These are phyloP conservation scores for Plenodomus biglobosus DNA, from an alignment of 2,329 filamentous ascomycete genomes.

Conservation along the genomic window DNA sequence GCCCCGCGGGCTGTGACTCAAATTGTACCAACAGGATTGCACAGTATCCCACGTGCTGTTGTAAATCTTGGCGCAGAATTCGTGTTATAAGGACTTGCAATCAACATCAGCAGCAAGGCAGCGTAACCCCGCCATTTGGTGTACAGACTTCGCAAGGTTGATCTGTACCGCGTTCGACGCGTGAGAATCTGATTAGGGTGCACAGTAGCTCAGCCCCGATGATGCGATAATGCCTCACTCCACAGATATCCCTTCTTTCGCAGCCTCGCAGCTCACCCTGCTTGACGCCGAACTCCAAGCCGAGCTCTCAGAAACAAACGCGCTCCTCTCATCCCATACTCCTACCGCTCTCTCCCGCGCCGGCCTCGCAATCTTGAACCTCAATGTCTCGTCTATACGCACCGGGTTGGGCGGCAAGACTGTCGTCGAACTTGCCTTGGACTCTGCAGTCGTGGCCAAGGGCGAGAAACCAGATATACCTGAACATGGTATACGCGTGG, in stretches of 20 bases:
- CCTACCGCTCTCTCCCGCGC: constrained; percentile 71
- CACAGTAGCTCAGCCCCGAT: background rate
- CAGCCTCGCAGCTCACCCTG: constrained; percentile 68
- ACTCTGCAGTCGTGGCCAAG: constrained; percentile 63
- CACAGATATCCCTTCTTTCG: constrained; percentile 67
- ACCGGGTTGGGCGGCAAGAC: constrained; percentile 92
- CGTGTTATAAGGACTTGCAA: too few species aligned
- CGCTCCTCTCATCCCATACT: constrained; percentile 66
- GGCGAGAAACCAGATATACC: constrained; percentile 58
- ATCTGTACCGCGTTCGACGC: background rate
- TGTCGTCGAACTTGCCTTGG: constrained; percentile 76
- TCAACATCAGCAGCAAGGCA: too few species aligned
- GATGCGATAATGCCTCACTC: constrained; percentile 25
- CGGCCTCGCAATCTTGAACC: constrained; percentile 76
- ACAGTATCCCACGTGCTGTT: too few species aligned
- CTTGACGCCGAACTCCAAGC: constrained; percentile 70
- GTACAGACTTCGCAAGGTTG: background rate
- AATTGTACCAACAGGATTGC: too few species aligned
- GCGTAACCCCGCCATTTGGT: too few species aligned
- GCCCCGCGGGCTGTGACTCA: too few species aligned
- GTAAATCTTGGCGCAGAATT: too few species aligned
- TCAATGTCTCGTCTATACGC: constrained; percentile 71
- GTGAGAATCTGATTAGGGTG: background rate
- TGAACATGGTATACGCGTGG: constrained; percentile 73
- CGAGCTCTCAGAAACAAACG: constrained; percentile 70